Base-by-base conservation (phyloP, 192 early-diverging fungal species). In the Dispira simplex region DNA sequence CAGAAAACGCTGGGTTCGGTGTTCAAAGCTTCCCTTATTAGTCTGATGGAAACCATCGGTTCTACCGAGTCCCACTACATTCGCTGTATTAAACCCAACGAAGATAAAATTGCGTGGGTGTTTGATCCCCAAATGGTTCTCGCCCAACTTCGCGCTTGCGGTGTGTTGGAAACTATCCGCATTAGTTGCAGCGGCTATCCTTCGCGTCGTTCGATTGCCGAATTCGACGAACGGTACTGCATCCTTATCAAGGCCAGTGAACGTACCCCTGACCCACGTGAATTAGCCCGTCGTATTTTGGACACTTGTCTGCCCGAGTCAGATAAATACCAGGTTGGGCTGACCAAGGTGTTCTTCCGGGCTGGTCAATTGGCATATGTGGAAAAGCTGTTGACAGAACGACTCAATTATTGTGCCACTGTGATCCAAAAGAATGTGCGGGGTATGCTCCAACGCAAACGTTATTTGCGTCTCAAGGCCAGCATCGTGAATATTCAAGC, bases 161-260 rank as follows among this genome's bases (percentile, higher is more conserved):
- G 97, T 83, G 97, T 99, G 28, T 73, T 99, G 12, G 97, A 99
- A 79, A 99, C 97, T 11, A 99, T 99, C 73, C 87, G 93, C 45
- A 99, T 99, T 77, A 90, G 86, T 70, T 95, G 92, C 69, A 95
- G 95, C 6, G 97, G 97, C 32, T 99, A 99, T 69, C 97, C 97
- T 9, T 88, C 88, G 23, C 82, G 91, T 26, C 86, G 86, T 74
- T 78, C 83, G 16, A 97, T 89, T 73, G 78, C 79, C 32, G 94
- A 97, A 62, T 99, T 99, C 71, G 90, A 88, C 64, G 86, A 92
- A 69, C 90, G 93, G 26, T 80, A 84, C 75, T 77, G 80, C 72
- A 76, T 84, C 57, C 62, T 90, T 23, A 74, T 77, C 46, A 74
- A 72, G 52, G 75, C 71, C 32, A 76, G 74, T 32, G 49, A 62